Conservation (phyloP, 192 early-diverging fungal genomes). For the Chytriomyces confervae region DNA sequence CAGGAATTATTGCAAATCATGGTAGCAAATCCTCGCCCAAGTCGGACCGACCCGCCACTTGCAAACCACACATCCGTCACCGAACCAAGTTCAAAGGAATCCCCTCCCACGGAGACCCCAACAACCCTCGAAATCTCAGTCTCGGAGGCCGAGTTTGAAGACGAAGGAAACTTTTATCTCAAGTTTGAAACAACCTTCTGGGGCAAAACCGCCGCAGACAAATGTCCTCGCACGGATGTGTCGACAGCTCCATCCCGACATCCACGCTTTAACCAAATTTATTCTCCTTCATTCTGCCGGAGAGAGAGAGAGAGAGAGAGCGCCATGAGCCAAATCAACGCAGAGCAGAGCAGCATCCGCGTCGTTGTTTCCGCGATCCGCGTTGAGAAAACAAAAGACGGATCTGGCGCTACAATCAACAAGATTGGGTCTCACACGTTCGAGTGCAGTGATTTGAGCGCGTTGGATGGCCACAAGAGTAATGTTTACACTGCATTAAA, state of each 20-base stretch:
- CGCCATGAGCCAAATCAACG: not conserved
- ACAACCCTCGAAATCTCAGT: not conserved
- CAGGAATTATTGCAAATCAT: no score
- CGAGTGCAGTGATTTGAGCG: not conserved
- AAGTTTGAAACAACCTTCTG: not conserved
- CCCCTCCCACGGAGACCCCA: no score
- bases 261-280: slow-evolving; percentile 12
- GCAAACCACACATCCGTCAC: no score
- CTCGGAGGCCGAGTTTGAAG: slow-evolving; percentile 33
- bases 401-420: slow-evolving; percentile 1
- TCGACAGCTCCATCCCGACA: slow-evolving; percentile 28
- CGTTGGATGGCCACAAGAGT: not conserved
- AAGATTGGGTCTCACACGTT: slow-evolving; percentile 1
- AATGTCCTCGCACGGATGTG: slow-evolving; percentile 15
- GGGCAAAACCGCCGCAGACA: not conserved
- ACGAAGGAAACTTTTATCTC: slow-evolving; percentile 31
- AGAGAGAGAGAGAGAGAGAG: not conserved
- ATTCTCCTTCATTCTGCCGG: slow-evolving; percentile 16
- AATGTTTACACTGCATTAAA: not conserved
- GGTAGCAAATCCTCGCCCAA: no score
- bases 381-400: slow-evolving; percentile 8
- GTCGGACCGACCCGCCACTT: no score
- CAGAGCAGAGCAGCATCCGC: not conserved
- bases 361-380: slow-evolving; percentile 2
- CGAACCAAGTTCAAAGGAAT: no score